Evolutionary conservation across 495 filamentous ascomycete species (phyloP), one percentile per base, ranked within the genome.

Genomic region (Hypoxylon perforatum): DNA sequence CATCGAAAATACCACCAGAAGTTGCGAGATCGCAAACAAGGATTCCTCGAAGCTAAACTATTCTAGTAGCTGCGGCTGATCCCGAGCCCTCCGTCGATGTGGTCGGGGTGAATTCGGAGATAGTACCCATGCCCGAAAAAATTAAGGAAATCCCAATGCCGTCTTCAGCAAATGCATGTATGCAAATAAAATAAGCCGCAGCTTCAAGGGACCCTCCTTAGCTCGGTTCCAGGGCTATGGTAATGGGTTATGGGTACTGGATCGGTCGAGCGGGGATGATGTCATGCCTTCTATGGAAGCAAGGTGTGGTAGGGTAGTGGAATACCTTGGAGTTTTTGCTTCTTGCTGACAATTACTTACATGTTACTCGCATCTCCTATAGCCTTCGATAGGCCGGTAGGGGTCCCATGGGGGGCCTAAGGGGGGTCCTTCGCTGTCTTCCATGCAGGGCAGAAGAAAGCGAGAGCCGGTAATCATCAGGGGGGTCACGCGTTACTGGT

Each of bases 211-310:
- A n/a, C n/a, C n/a, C n/a, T n/a, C 25, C 25, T 62, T 61, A 61
- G 61, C 56, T 60, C 45, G 61, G 66, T 69, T 57, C 66, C 66
- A 45, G 61, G 51, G 46, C 66, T 69, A 42, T 57, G 66, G 66
- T 53, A 60, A 47, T 44, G 63, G 38, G 46, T 46, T 47, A n/a
- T n/a, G n/a, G n/a, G 30, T 33, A 33, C 30, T 33, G 30, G 30
- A 56, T 61, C 66, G 66, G 66, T 19, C 51, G 51, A 69, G 52
- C 50, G 66, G 65, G 54, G 33, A 61, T 65, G 66, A 65, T 57
- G 61, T 65, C 61, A 64, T 56, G 38, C 39, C 50, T 22, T 53
- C 53, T n/a, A 63, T 33, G 11, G 30, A 5, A 33, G 30, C 30
- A 33, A 10, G 30, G 30, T 33, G 30, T 33, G 7, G 7, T 33